Conservation (phyloP, 305 asterid genomes). For the Fraxinus platypoda region DNA sequence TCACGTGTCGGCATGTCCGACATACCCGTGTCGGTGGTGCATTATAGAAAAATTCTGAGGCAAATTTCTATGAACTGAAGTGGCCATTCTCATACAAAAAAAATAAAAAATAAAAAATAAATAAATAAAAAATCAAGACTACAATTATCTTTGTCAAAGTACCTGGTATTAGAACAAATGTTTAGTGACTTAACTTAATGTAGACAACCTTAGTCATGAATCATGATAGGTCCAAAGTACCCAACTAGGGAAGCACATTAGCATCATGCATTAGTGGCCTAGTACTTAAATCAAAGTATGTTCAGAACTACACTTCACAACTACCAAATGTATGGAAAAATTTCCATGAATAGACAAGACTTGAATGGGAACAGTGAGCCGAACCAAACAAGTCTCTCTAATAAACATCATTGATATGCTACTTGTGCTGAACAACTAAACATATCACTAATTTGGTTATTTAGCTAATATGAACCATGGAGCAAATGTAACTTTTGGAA, state of each 20-base stretch:
- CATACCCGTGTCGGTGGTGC: too few species aligned
- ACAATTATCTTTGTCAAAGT: not conserved
- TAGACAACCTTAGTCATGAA: slow-evolving; percentile 2
- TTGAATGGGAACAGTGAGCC: not conserved
- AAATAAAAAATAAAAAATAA: too few species aligned
- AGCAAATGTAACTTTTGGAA: slow-evolving; percentile 3
- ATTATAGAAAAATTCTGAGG: not conserved
- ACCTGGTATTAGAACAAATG: not conserved
- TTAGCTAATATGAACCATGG: not conserved
- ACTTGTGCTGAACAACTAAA: not conserved
- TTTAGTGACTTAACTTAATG: not conserved
- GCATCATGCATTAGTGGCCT: not conserved
- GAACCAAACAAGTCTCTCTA: not conserved
- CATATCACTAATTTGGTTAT: slow-evolving; percentile 17
- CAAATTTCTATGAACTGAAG: not conserved
- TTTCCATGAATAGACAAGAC: not conserved
- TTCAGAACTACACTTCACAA: not conserved
- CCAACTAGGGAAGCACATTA: not conserved
- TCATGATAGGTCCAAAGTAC: not conserved
- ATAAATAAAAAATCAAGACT: not conserved
- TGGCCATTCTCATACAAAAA: not conserved
- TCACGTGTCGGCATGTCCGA: too few species aligned
- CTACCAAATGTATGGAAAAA: not conserved
- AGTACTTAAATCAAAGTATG: not conserved
- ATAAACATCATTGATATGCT: not conserved